Percentiles rank a stretch among this genome's conserved stretches.
phyloP scores from a whole-genome alignment of 2,329 filamentous ascomycete species.

The Coccinonectria pachysandricola region DNA sequence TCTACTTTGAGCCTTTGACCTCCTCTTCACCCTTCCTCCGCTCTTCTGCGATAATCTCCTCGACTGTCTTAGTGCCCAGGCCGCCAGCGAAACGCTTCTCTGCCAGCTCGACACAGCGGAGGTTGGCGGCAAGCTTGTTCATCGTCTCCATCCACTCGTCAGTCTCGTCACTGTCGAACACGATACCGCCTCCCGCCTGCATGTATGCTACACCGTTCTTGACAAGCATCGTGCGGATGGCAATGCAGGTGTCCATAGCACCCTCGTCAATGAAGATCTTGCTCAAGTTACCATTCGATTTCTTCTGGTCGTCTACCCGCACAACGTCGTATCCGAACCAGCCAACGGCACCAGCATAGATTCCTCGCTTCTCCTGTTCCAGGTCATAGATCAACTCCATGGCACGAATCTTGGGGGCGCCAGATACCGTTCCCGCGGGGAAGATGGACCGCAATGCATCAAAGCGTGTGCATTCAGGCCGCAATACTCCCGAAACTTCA shows the following conservation, averaged over 20 bases:
- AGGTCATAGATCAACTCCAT: conserved; percentile 97
- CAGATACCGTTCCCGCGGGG: conserved; percentile 89
- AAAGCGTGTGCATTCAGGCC: conserved; percentile 76
- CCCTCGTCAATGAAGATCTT: conserved; percentile 46
- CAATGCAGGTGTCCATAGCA: conserved; percentile 80
- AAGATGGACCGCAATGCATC: conserved; percentile 96
- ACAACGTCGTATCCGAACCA: conserved; percentile 86
- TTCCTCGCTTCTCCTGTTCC: conserved; percentile 84
- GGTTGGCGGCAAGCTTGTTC: conserved; percentile 66
- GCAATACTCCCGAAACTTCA: conserved; percentile 84
- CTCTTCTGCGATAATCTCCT: conserved; percentile 18
- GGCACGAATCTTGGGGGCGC: conserved; percentile 88
- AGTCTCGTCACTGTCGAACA: conserved; percentile 85
- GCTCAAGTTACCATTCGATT: conserved; percentile 15
- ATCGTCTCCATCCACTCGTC: conserved; percentile 92
- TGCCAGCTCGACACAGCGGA: conserved; percentile 18
- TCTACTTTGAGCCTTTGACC: conserved; percentile 7
- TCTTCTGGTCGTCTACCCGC: conserved; percentile 44
- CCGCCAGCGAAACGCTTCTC: conserved; percentile 18
- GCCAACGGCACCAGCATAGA: conserved; percentile 92
- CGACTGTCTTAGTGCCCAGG: conserved; percentile 15
- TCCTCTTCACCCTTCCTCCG: conserved; percentile 19
- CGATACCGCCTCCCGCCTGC: conserved; percentile 82
- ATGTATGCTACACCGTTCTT: conserved; percentile 89
- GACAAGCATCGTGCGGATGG: conserved; percentile 83